These are phyloP conservation scores for Alternaria alternata DNA, from an alignment of 2,329 filamentous ascomycete genomes.

Conservation along the genomic window DNA sequence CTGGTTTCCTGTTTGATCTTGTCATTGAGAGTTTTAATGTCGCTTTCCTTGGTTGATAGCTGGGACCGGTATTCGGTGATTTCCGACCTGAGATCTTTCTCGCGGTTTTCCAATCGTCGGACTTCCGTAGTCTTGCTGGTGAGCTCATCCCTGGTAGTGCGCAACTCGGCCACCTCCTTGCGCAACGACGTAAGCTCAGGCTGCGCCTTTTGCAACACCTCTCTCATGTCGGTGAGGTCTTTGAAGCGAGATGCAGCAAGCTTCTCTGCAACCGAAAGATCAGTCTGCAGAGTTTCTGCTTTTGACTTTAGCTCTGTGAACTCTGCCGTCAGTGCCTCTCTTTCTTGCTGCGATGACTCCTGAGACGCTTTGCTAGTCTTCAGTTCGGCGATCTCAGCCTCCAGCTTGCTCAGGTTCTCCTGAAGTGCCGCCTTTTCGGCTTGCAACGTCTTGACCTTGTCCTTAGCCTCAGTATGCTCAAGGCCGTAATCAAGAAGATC, in stretches of 20 bases:
- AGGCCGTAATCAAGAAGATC: conserved; percentile 81
- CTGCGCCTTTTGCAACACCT: conserved; percentile 83
- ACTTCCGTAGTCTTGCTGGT: conserved; percentile 69
- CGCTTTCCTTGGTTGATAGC: conserved; percentile 75
- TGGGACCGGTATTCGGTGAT: conserved; percentile 74
- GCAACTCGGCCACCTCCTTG: conserved; percentile 78
- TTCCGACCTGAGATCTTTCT: conserved; percentile 82
- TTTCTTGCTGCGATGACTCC: conserved; percentile 61
- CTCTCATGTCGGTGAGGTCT: conserved; percentile 81
- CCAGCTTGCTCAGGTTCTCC: conserved; percentile 70
- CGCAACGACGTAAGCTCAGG: conserved; percentile 83
- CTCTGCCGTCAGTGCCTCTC: conserved; percentile 67
- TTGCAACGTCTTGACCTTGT: conserved; percentile 74
- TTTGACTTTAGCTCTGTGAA: conserved; percentile 77
- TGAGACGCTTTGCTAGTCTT: conserved; percentile 58
- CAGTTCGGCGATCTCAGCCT: conserved; percentile 72
- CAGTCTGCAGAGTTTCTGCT: conserved; percentile 75
- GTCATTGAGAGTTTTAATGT: conserved; percentile 80
- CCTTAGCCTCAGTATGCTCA: conserved; percentile 83
- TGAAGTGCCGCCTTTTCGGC: conserved; percentile 73
- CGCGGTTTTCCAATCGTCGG: conserved; percentile 78
- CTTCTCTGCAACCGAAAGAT: conserved; percentile 85
- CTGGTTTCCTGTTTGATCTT: conserved; percentile 79
- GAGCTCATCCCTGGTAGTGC: conserved; percentile 78
- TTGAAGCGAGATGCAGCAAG: conserved; percentile 88